Evolutionary conservation across 345 rosid species (phyloP), one percentile per base, ranked within the genome.

Genomic region (Garcia nutans): DNA sequence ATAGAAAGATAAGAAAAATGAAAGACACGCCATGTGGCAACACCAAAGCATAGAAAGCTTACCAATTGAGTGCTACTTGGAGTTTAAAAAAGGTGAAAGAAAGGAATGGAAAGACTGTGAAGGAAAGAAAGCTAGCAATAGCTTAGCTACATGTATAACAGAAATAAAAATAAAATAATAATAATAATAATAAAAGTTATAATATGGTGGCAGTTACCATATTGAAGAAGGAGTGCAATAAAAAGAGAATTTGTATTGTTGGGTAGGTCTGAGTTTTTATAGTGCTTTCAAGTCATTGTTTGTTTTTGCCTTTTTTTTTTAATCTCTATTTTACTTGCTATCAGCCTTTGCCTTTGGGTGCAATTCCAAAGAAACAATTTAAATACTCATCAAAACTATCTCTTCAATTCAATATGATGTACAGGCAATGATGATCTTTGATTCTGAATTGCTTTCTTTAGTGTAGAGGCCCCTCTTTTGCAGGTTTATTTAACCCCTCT

Each of bases 181-280:
- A 82, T 87, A 86, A 90, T 85, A 83, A n/a, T n/a, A n/a, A n/a
- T n/a, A n/a, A n/a, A n/a, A n/a, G n/a, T n/a, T n/a, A n/a, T n/a
- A n/a, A 74, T 64, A 70, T 69, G 87, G 87, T 79, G 95, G 91
- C 93, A 95, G 99, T 85, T 91, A 77, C 69, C 62, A 88, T 90
- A 94, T 90, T 91, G 6, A 37, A 37, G 90, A 92, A 91, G 88
- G 79, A 84, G 87, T 81, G 95, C 86, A 91, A 89, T 92, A 88
- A 92, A 91, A 87, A 84, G 91, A 72, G 85, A 77, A 57, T 65
- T 37, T 81, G 77, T 82, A 82, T 84, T 68, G 90, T 86, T 92
- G 88, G 92, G 93, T 91, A 90, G 93, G 92, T 92, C 81, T 87
- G 84, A 68, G 87, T 82, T 84, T 86, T 90, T 86, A 85, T 87